Conservation (phyloP, 768 basidiomycete species). For the Boletellus ananiceps region DNA sequence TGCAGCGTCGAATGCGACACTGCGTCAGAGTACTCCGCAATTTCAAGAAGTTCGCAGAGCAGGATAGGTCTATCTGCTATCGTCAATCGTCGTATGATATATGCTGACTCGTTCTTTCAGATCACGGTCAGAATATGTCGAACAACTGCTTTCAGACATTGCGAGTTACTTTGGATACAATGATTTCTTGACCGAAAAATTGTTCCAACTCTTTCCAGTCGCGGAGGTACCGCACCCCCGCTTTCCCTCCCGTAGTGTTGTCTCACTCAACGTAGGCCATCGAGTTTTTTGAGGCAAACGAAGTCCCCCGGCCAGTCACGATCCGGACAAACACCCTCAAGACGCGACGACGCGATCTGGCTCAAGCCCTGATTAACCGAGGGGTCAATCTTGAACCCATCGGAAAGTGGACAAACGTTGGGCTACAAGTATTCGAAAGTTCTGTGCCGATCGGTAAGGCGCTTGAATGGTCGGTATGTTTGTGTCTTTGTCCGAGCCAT, state of each 20-base stretch:
- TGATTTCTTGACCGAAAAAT: constrained; percentile 88
- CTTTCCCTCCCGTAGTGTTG: constrained; percentile 1
- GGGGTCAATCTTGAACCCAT: constrained; percentile 98
- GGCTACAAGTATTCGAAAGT: constrained; percentile 97
- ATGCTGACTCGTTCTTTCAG: constrained; percentile 38
- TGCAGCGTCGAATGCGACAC: constrained; percentile 77
- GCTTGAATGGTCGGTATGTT: not conserved
- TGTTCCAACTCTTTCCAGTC: constrained; percentile 90
- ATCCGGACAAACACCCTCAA: constrained; percentile 97
- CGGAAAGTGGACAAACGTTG: constrained; percentile 99
- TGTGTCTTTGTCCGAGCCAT: not conserved
- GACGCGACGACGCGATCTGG: constrained; percentile 89
- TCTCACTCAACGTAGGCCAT: constrained; percentile 58
- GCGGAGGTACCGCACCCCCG: constrained; percentile 60
- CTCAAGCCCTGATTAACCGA: constrained; percentile 88
- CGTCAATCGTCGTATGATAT: constrained; percentile 2
- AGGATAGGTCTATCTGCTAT: constrained; percentile 48
- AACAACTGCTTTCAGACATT: constrained; percentile 85
- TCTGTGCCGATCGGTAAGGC: constrained; percentile 82
- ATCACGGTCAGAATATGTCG: constrained; percentile 83
- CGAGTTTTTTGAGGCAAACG: constrained; percentile 98
- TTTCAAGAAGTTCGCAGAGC: constrained; percentile 63
- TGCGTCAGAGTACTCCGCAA: constrained; percentile 69
- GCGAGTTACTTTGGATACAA: constrained; percentile 98
- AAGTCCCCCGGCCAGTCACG: constrained; percentile 91